Base-by-base conservation (phyloP, 768 basidiomycete species). In the Trametes punicea region DNA sequence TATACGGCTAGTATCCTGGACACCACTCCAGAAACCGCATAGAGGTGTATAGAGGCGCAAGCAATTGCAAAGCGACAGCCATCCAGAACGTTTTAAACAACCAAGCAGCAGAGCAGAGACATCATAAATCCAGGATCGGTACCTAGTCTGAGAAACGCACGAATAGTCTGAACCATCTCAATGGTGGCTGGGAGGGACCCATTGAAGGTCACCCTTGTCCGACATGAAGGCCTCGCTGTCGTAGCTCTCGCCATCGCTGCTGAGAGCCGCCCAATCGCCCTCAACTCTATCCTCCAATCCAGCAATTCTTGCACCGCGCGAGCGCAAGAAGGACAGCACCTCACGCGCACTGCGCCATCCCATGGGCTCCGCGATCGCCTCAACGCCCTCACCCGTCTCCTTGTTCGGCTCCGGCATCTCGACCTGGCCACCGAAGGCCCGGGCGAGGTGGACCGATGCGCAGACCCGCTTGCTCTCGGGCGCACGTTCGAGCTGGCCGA, bases 211-310 rank as follows among this genome's bases (percentile, higher is more conserved):
- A 34, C 30, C 53, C 53, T 39, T 45, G n/a, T 55, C 58, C 33
- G 40, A 52, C n/a, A 31, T 21, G 39, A 56, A 58, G 13, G 38
- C 46, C 39, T 62, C 63, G 39, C 56, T 58, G 33, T 64, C 63
- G 36, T 51, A 45, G 27, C 49, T 67, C 57, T 88, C 87, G 2
- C 73, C 79, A 46, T 85, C 84, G 62, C 85, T 87, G 57, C 79
- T 81, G 63, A 81, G 69, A 30, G 77, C 82, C 31, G 82, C 88
- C 92, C 92, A 94, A 31, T 84, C 85, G n/a, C 76, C 85, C 56
- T 78, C 71, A 1, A 76, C 73, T 55, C 74, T 73, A 54, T 75
- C 65, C 42, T 73, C 72, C 42, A 81, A 75, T 25, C 74, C 69
- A 23, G 76, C 75, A 63, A 94, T 80, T 70, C 81, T 85, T 41